Conservation (phyloP, 2,329 filamentous ascomycete species). For the Fusarium torulosum region DNA sequence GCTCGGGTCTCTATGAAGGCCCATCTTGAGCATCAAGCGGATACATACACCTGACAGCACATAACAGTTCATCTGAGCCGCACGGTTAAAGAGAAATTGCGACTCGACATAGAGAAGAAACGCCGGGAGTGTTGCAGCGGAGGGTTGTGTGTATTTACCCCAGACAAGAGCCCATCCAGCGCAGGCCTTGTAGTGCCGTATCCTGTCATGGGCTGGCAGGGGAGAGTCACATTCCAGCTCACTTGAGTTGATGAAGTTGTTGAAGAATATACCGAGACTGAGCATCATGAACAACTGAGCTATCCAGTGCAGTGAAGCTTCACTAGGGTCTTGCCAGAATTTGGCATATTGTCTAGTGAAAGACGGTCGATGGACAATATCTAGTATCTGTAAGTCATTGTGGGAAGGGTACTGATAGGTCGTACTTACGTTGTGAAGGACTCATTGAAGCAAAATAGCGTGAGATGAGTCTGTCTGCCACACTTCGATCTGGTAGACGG, state of each 20-base stretch:
- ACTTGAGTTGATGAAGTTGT: conserved; percentile 57
- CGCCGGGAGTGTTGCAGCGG: conserved; percentile 62
- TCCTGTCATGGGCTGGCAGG: conserved; percentile 58
- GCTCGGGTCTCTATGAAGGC: conserved; percentile 67
- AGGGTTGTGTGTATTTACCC: conserved; percentile 65
- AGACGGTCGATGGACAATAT: conserved; percentile 65
- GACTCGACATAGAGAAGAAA: conserved; percentile 66
- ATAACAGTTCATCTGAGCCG: conserved; percentile 67
- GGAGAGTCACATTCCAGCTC: conserved; percentile 59
- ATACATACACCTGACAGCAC: conserved; percentile 63
- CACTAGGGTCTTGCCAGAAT: conserved; percentile 62
- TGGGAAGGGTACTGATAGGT: not conserved
- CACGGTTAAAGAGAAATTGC: conserved; percentile 65
- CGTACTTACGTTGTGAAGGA: conserved; percentile 62
- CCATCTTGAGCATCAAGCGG: conserved; percentile 70
- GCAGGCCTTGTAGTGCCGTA: conserved; percentile 62
- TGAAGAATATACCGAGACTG: conserved; percentile 60
- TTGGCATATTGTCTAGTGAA: conserved; percentile 63
- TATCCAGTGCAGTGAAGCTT: conserved; percentile 60
- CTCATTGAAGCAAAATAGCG: conserved; percentile 67
- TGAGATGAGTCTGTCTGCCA: conserved; percentile 64
- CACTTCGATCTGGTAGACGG: conserved; percentile 60
- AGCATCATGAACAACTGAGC: conserved; percentile 64
- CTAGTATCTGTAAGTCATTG: conserved; percentile 50
- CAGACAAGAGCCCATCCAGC: conserved; percentile 65